Percentiles rank a stretch among this genome's conserved stretches.
Conservation (phyloP, 768 basidiomycete species). For the Trametes coccinea region DNA sequence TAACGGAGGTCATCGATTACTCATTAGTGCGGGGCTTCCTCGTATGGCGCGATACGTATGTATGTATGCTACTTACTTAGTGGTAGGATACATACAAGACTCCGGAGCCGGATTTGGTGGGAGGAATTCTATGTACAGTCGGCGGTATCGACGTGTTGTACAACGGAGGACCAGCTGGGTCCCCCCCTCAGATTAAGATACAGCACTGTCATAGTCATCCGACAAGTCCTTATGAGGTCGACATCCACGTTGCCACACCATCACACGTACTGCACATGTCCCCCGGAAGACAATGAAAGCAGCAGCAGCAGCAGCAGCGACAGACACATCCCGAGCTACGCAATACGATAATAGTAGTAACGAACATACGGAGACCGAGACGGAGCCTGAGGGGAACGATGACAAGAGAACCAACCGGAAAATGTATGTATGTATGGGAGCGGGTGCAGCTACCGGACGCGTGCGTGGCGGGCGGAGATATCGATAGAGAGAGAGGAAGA, state of each 20-base stretch:
- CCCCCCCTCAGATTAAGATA: no score
- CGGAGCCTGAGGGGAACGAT: neutral
- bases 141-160: no score
- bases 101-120: no score
- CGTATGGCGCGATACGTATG: no score
- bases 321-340: slow-evolving; percentile 11
- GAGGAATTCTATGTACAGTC: no score
- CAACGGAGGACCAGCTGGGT: no score
- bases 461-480: neutral
- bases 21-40: neutral
- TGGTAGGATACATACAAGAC: no score
- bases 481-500: no score
- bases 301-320: slow-evolving; percentile 1
- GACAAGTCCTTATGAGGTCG: neutral
- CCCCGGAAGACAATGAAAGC: no score
- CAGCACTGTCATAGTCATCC: neutral
- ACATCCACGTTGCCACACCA: slow-evolving; percentile 7
- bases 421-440: neutral
- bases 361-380: neutral
- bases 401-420: neutral
- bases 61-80: no score
- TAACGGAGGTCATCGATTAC: neutral
- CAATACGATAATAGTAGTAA: slow-evolving; percentile 7
- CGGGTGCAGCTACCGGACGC: neutral
- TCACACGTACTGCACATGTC: neutral